Conservation (phyloP, 257 asterid species). For the Euphrasia confusa region DNA sequence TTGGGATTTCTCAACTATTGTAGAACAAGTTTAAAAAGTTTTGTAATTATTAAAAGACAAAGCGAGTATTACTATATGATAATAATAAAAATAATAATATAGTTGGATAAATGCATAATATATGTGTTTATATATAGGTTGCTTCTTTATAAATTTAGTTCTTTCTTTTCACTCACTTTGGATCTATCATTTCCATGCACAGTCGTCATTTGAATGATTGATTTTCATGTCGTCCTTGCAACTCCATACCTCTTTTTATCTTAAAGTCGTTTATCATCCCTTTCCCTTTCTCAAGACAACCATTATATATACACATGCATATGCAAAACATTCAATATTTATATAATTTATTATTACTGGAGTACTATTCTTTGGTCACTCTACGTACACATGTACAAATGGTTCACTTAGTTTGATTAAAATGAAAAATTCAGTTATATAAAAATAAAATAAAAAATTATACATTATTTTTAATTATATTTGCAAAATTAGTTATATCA, state of each 20-base stretch:
- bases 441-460: too few relatives aligned
- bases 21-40: too few relatives aligned
- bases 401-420: too few relatives aligned
- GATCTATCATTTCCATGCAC: slow-evolving; percentile 40
- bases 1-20: too few relatives aligned
- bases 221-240: slow-evolving; percentile 39
- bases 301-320: slow-evolving; percentile 22
- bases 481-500: too few relatives aligned
- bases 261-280: slow-evolving; percentile 14
- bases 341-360: not conserved
- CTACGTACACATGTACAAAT: too few relatives aligned
- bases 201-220: slow-evolving; percentile 40
- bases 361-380: slow-evolving; percentile 15
- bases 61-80: too few relatives aligned
- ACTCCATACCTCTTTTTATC: not conserved
- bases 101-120: not conserved
- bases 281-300: slow-evolving; percentile 26
- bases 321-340: slow-evolving; percentile 29
- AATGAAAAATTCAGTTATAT: too few relatives aligned
- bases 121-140: not conserved
- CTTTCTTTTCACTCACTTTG: slow-evolving; percentile 22
- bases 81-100: too few relatives aligned
- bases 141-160: slow-evolving; percentile 1
- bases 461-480: too few relatives aligned
- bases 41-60: too few relatives aligned